Evolutionary conservation across 306 rosid genomes (phyloP).

Genomic region (Quercus engelmannii): DNA sequence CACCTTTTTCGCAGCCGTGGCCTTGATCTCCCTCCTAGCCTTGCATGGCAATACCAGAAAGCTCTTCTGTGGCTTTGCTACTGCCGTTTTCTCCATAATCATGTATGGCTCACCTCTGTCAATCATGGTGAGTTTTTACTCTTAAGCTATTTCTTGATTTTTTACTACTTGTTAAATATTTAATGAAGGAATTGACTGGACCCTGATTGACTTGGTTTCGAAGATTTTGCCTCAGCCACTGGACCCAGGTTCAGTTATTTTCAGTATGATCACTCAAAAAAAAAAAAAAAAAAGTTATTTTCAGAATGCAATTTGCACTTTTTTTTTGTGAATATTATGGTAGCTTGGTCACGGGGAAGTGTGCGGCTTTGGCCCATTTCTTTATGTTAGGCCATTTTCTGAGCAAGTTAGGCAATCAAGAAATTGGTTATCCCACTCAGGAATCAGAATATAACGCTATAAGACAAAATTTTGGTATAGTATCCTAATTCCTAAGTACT

Average conservation of each 20-base stretch:
- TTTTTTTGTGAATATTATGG: too few relatives aligned
- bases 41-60: slow-evolving; percentile 50
- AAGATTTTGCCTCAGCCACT: not conserved
- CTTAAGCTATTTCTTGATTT: not conserved
- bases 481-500: too few relatives aligned
- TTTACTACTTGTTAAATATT: not conserved
- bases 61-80: slow-evolving; percentile 70
- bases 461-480: too few relatives aligned
- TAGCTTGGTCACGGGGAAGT: too few relatives aligned
- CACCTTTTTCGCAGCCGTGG: slow-evolving; percentile 48
- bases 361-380: too few relatives aligned
- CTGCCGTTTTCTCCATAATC: slow-evolving; percentile 71
- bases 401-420: too few relatives aligned
- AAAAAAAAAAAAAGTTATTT: too few relatives aligned
- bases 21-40: slow-evolving; percentile 64
- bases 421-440: too few relatives aligned
- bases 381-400: too few relatives aligned
- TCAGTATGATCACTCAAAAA: too few relatives aligned
- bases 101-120: slow-evolving; percentile 94
- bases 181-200: not conserved
- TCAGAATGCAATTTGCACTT: too few relatives aligned
- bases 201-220: not conserved
- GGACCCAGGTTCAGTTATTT: not conserved
- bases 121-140: slow-evolving; percentile 51
- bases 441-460: too few relatives aligned